Percentiles rank a stretch among this genome's conserved stretches.
These are phyloP conservation scores for Zoysia pacifica DNA, from an alignment of 176 grass and related monocot genomes.

Conservation along the genomic window DNA sequence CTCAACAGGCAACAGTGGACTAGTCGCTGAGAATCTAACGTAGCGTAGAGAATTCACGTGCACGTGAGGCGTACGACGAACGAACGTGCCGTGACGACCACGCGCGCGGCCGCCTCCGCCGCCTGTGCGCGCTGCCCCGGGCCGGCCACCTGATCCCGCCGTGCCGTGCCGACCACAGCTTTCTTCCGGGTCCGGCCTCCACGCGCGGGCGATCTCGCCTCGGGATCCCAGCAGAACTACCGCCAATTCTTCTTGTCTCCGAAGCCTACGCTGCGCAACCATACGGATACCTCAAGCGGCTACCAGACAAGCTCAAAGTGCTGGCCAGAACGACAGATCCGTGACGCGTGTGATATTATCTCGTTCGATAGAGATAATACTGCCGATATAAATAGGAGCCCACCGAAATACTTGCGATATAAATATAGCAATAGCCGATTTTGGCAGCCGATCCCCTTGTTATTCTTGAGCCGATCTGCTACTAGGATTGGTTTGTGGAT, in stretches of 20 bases:
- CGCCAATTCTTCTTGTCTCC: background rate
- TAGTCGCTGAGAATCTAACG: background rate
- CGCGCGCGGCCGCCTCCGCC: slow-evolving; percentile 20
- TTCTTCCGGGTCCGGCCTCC: background rate
- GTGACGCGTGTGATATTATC: no score
- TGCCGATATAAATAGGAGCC: no score
- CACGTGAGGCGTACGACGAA: slow-evolving; percentile 10
- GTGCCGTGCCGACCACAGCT: slow-evolving; percentile 20
- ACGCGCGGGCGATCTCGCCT: background rate
- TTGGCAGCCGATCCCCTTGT: no score
- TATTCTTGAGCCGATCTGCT: background rate
- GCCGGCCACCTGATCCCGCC: slow-evolving; percentile 5
- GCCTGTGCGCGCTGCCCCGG: slow-evolving; percentile 4
- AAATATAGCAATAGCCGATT: no score
- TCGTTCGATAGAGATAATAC: no score
- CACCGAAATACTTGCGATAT: no score
- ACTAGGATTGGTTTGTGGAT: no score
- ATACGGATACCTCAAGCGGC: background rate
- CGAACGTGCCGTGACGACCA: slow-evolving; percentile 25
- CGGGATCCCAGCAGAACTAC: slow-evolving; percentile 16
- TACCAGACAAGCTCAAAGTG: background rate
- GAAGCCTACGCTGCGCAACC: background rate
- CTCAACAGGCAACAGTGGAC: no score
- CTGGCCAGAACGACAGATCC: background rate
- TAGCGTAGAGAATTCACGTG: slow-evolving; percentile 4